A percentile compares a stretch with the other conserved stretches of the same genome.
Conservation (phyloP, 805 yeast species). For the Candida nitratophila region DNA sequence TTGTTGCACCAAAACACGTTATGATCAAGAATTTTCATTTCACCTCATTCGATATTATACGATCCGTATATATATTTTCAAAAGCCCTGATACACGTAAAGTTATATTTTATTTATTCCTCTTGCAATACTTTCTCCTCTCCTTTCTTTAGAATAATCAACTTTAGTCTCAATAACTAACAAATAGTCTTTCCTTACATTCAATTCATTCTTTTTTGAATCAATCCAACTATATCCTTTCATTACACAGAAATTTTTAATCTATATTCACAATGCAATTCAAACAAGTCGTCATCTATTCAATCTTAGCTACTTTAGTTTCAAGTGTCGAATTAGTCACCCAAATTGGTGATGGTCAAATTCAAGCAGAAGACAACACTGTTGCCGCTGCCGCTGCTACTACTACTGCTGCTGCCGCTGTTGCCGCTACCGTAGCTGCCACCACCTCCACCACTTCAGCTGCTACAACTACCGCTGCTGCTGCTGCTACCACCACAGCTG, state of each 20-base stretch:
- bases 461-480: conserved; percentile 1
- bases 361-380: conserved; percentile 7
- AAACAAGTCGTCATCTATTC: conserved; percentile 11
- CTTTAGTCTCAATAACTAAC: not conserved
- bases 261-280: conserved; percentile 14
- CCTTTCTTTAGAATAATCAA: not conserved
- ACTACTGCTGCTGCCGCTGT: conserved; percentile 1
- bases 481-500: not conserved
- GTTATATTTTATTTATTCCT: not conserved
- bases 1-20: too few relatives aligned
- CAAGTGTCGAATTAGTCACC: conserved; percentile 11
- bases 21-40: too few relatives aligned
- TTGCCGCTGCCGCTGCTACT: conserved; percentile 2
- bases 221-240: not conserved
- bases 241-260: too few relatives aligned
- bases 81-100: not conserved
- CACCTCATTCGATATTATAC: too few relatives aligned
- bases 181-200: not conserved
- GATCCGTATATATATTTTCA: too few relatives aligned
- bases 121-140: not conserved
- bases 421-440: not conserved
- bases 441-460: not conserved
- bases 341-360: conserved; percentile 19
- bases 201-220: too few relatives aligned
- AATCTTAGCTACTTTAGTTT: conserved; percentile 9